Evolutionary conservation across 129 eudicot genomes (phyloP).

Genomic region (Apium graveolens): DNA sequence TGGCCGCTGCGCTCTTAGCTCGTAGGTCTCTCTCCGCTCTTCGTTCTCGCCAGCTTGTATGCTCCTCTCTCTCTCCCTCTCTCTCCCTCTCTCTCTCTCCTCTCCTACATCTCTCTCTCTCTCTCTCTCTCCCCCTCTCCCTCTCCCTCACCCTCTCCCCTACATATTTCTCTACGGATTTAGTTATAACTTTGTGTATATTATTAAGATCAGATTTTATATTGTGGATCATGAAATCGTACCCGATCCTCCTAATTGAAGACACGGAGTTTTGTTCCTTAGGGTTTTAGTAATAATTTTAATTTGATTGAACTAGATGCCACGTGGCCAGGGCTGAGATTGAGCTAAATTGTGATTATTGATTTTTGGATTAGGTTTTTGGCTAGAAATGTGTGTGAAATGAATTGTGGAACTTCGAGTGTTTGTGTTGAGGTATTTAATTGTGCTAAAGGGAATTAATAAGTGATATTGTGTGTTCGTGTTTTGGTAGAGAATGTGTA

Average conservation of each 20-base stretch:
- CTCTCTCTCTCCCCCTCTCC: too few species aligned
- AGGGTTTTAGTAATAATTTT: background rate
- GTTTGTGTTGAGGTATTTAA: background rate
- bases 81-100: background rate
- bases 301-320: background rate
- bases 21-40: constrained; percentile 65
- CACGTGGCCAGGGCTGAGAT: background rate
- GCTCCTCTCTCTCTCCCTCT: constrained; percentile 4
- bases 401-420: background rate
- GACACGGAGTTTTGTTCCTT: background rate
- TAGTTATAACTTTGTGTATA: background rate
- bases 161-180: background rate
- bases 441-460: too few species aligned
- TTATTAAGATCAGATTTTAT: background rate
- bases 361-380: background rate
- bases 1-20: constrained; percentile 50
- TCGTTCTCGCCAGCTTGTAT: constrained; percentile 78
- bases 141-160: background rate
- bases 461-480: too few species aligned
- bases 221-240: background rate
- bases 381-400: background rate
- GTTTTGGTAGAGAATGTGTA: background rate
- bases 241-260: background rate
- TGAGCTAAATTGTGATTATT: background rate
- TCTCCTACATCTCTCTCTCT: too few species aligned